Evolutionary conservation across 2,329 filamentous ascomycete species (phyloP), one percentile per base, ranked within the genome.

Genomic region (Sporothrix curviconia): DNA sequence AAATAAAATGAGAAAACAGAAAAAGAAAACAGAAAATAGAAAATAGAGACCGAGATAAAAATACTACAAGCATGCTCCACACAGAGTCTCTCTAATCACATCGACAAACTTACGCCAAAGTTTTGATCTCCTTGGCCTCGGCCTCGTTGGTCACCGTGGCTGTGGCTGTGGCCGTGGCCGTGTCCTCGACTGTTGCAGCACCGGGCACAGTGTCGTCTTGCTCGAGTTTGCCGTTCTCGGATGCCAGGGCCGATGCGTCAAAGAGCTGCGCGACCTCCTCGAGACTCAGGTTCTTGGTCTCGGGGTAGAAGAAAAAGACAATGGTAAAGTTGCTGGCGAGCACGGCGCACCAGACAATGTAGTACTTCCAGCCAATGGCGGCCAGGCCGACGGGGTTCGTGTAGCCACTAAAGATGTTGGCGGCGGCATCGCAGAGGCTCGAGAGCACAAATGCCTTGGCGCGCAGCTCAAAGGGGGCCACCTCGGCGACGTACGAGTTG

Each of bases 101-200:
- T n/a, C n/a, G n/a, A n/a, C n/a, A n/a, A n/a, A n/a, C n/a, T n/a
- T n/a, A n/a, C n/a, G n/a, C n/a, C n/a, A n/a, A n/a, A n/a, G n/a
- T n/a, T n/a, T n/a, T n/a, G n/a, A n/a, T n/a, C n/a, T n/a, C n/a
- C n/a, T n/a, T n/a, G n/a, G n/a, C 22, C 15, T 34, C 28, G 3
- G 28, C 9, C 15, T 34, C 46, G 7, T 42, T 25, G 11, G 34
- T 28, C 9, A 2, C 37, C 40, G 19, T 44, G n/a, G n/a, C n/a
- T n/a, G n/a, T n/a, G n/a, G n/a, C n/a, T n/a, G n/a, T n/a, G n/a
- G n/a, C n/a, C n/a, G n/a, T n/a, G n/a, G n/a, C n/a, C n/a, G n/a
- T n/a, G n/a, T n/a, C n/a, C 17, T 15, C 58, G 89, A 83, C 58
- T 81, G 76, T 64, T 88, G 85, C 69, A 17, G 17, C 28, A 9